Base-by-base conservation (phyloP, 306 rosid species). In the Gynostemma pentaphyllum region DNA sequence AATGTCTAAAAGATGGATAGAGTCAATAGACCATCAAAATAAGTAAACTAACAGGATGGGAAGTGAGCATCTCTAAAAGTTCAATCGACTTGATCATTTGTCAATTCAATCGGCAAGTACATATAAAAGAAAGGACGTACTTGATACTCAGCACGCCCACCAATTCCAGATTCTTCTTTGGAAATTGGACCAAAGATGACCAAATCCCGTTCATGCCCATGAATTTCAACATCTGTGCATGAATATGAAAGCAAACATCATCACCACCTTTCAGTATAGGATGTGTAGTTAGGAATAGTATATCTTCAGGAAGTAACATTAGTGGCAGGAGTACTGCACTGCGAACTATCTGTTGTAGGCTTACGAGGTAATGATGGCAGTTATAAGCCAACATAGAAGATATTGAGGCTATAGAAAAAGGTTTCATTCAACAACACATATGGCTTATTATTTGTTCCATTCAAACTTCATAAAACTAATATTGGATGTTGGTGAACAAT, bases 61-160 rank as follows among this genome's bases (percentile, higher is more conserved):
- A n/a, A n/a, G n/a, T n/a, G n/a, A n/a, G n/a, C n/a, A n/a, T n/a
- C 7, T 7, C 37, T 32, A 7, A 32, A 32, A 32, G 5, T 32
- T 32, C 37, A 32, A 32, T 32, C 7, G 37, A 32, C 37, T 32
- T 32, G 7, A 32, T 32, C 7, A 32, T 45, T 45, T 45, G 9
- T 16, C 9, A n/a, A n/a, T n/a, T n/a, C n/a, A n/a, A n/a, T n/a
- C n/a, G n/a, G n/a, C n/a, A 34, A 34, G 2, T 34, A 34, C 9
- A 16, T 12, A 16, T 4, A 1, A 7, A 47, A 12, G 13, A 4
- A 15, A 34, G 50, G 27, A 56, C 87, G 69, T 64, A 83, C 96
- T 88, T 88, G 92, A 75, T 85, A 91, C 67, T 54, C 84, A 6
- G 95, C 78, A 37, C 49, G 82, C 59, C 88, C 87, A 68, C 81